Percentiles rank a stretch among this genome's conserved stretches.
phyloP scores from a whole-genome alignment of 169 alveolate genomes.

The Eimeria sp. region DNA sequence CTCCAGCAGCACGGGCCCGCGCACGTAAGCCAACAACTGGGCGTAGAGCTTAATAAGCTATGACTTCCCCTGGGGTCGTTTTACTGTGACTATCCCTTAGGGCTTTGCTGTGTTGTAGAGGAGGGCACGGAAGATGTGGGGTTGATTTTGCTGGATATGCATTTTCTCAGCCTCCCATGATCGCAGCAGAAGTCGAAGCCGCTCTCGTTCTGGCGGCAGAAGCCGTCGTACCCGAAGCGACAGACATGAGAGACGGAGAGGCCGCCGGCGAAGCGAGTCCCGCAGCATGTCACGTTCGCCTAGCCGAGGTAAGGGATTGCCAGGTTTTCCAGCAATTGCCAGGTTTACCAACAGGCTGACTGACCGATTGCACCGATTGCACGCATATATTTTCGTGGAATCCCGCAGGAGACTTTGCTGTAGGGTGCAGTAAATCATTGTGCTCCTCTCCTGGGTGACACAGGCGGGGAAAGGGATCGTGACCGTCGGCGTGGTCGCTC shows the following conservation, averaged over 20 bases:
- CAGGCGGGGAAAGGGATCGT: constrained; percentile 73
- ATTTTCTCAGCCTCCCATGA: constrained; percentile 45
- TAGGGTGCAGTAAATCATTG: background rate
- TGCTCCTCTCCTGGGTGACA: background rate
- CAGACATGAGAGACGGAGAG: constrained; percentile 65
- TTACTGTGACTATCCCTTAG: background rate
- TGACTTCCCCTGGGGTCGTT: background rate
- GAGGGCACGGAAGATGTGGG: too few species aligned
- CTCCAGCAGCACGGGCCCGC: constrained; percentile 42
- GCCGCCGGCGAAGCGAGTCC: constrained; percentile 74
- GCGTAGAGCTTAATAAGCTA: background rate
- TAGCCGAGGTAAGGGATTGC: constrained; percentile 34
- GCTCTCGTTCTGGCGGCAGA: constrained; percentile 58
- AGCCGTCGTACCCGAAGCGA: constrained; percentile 76
- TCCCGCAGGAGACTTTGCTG: background rate
- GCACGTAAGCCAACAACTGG: constrained; percentile 41
- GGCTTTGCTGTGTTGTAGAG: too few species aligned
- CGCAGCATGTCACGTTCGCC: constrained; percentile 69
- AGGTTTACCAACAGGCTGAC: background rate
- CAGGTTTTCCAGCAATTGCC: background rate
- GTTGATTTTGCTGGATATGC: background rate
- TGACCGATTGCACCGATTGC: background rate
- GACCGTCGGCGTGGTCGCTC: constrained; percentile 75
- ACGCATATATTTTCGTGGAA: background rate
- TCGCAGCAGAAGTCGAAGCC: constrained; percentile 80